phyloP scores from a whole-genome alignment of 257 asterid species.

The Paraleonurus japonicus region DNA sequence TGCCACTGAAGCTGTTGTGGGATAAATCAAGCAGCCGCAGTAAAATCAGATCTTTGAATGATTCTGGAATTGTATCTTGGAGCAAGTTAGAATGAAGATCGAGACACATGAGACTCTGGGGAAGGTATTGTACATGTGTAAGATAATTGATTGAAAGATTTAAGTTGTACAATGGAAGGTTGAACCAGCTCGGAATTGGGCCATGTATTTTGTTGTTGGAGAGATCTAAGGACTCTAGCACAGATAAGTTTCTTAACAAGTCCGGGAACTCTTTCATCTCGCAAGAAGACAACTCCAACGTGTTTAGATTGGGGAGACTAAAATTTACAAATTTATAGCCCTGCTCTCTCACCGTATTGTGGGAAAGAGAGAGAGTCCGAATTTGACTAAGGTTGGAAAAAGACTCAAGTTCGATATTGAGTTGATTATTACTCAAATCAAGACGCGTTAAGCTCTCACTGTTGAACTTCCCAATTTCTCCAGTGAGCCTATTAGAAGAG shows the following conservation, averaged over 20 bases:
- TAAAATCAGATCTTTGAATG: background rate
- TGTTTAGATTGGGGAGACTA: background rate
- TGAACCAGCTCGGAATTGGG: background rate
- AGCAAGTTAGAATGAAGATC: constrained; percentile 3
- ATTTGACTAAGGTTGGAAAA: background rate
- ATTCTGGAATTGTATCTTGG: too few relatives aligned
- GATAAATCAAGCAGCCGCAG: background rate
- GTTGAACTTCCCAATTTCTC: background rate
- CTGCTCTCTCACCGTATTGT: background rate
- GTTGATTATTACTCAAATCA: constrained; percentile 14
- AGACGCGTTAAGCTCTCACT: rapidly evolving
- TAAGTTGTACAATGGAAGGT: background rate
- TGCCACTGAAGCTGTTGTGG: background rate
- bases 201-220: constrained; percentile 4
- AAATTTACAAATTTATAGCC: background rate
- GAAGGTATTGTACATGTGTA: background rate
- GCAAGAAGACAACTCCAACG: background rate
- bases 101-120: background rate
- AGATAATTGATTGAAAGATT: background rate
- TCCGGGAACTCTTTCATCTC: background rate
- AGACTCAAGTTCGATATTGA: background rate
- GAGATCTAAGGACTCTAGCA: background rate
- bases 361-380: background rate
- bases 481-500: constrained; percentile 1
- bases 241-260: background rate